Conservation (phyloP, 2,329 filamentous ascomycete species). For the Magnaporthiopsis rhizophila region DNA sequence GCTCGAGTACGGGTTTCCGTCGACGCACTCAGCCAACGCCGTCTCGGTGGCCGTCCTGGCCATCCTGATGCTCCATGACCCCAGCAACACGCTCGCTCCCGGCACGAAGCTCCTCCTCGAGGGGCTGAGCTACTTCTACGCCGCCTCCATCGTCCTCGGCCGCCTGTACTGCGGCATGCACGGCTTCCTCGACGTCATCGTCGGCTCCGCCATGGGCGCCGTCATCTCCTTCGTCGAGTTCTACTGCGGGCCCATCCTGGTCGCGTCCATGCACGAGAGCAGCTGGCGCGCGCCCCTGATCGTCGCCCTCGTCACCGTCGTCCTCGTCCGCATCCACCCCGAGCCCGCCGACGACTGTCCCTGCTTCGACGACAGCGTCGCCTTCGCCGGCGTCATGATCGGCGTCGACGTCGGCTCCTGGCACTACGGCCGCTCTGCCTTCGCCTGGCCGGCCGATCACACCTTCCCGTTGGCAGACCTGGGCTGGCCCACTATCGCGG, state of each 20-base stretch:
- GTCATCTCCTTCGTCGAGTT: slow-evolving; percentile 53
- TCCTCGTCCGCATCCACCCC: slow-evolving; percentile 81
- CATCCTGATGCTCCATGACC: slow-evolving; percentile 60
- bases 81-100: slow-evolving; percentile 41
- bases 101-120: slow-evolving; percentile 57
- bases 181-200: slow-evolving; percentile 82
- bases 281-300: slow-evolving; percentile 57
- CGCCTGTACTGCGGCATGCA: slow-evolving; percentile 98
- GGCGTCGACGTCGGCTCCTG: slow-evolving; percentile 77
- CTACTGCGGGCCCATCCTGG: slow-evolving; percentile 53
- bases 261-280: slow-evolving; percentile 61
- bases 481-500: slow-evolving; percentile 54
- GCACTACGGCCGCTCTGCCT: slow-evolving; percentile 59
- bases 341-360: slow-evolving; percentile 96
- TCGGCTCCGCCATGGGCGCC: slow-evolving; percentile 72
- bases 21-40: slow-evolving; percentile 93
- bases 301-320: slow-evolving; percentile 57
- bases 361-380: slow-evolving; percentile 92
- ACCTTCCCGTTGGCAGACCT: slow-evolving; percentile 60
- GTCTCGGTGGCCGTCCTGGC: slow-evolving; percentile 82
- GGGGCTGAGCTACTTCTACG: slow-evolving; percentile 71
- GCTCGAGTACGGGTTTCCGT: slow-evolving; percentile 94
- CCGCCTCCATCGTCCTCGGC: slow-evolving; percentile 80
- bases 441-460: slow-evolving; percentile 35
- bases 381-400: slow-evolving; percentile 84